Percentiles rank a stretch among this genome's conserved stretches.
phyloP scores from a whole-genome alignment of 768 basidiomycete genomes.

The Naganishia onofrii region DNA sequence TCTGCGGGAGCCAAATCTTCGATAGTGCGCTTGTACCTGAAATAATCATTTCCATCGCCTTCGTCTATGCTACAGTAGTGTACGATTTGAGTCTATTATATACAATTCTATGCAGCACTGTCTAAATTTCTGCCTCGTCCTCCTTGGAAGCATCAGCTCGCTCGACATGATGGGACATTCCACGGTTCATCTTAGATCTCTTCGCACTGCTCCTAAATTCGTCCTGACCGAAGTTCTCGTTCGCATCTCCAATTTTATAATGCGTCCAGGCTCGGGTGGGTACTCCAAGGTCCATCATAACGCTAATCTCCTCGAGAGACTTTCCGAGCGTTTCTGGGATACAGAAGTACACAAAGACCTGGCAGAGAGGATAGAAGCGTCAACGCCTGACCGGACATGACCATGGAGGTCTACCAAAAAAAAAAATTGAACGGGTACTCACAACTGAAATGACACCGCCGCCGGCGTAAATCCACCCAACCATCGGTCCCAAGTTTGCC shows the following conservation, averaged over 20 bases:
- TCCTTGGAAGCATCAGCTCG: neutral
- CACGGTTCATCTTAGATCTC: constrained; percentile 28
- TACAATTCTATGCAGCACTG: neutral
- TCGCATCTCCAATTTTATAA: constrained; percentile 36
- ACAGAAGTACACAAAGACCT: constrained; percentile 46
- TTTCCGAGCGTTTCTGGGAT: constrained; percentile 48
- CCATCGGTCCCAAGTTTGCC: constrained; percentile 46
- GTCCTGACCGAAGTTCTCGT: constrained; percentile 25
- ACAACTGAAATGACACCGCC: constrained; percentile 39
- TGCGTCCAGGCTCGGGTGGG: constrained; percentile 43
- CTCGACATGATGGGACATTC: constrained; percentile 25
- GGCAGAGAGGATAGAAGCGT: constrained; percentile 7
- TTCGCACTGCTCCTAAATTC: constrained; percentile 24
- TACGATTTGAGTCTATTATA: neutral
- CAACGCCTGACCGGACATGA: no score
- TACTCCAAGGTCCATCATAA: constrained; percentile 45
- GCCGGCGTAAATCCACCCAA: constrained; percentile 47
- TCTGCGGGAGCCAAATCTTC: no score
- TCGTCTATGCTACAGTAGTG: neutral
- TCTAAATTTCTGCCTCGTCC: neutral
- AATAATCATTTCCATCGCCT: no score
- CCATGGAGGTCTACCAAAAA: neutral
- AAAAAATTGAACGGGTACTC: constrained; percentile 12
- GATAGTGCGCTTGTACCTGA: no score
- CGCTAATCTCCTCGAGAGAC: constrained; percentile 36